Evolutionary conservation across 2,329 filamentous ascomycete species (phyloP).

Genomic region (Didymellaceae sp.): DNA sequence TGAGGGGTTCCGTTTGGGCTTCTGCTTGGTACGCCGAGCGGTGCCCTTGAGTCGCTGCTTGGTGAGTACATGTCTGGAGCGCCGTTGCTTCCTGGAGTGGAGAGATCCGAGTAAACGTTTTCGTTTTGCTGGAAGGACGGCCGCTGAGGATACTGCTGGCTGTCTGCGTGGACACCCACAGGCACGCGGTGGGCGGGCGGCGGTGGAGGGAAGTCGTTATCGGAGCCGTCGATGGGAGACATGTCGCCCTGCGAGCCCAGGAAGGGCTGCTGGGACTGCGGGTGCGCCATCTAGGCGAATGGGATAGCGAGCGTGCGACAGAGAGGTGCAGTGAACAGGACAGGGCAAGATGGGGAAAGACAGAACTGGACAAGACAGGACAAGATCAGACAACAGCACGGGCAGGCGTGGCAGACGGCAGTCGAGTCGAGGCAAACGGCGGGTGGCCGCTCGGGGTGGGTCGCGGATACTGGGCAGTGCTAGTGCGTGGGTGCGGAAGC

Average conservation of each 20-base stretch:
- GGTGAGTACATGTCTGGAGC: too few species aligned
- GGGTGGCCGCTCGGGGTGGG: conserved; percentile 11
- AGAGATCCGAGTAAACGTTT: conserved; percentile 45
- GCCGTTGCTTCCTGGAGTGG: conserved; percentile 54
- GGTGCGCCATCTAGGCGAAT: conserved; percentile 4
- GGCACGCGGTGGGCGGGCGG: conserved; percentile 44
- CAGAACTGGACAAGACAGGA: too few species aligned
- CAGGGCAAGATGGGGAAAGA: too few species aligned
- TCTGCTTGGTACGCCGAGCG: conserved; percentile 44
- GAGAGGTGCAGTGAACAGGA: too few species aligned
- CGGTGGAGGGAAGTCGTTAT: conserved; percentile 40
- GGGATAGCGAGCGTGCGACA: not conserved
- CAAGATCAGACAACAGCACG: too few species aligned
- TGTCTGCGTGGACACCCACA: conserved; percentile 35
- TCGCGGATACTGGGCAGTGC: not conserved
- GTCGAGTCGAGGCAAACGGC: conserved; percentile 5
- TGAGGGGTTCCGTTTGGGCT: conserved; percentile 34
- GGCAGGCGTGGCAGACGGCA: not conserved
- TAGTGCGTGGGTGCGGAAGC: not conserved
- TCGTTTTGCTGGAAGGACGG: conserved; percentile 32
- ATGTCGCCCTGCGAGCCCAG: conserved; percentile 27
- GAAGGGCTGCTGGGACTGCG: conserved; percentile 23
- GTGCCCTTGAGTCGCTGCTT: conserved; percentile 61
- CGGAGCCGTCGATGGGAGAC: conserved; percentile 30
- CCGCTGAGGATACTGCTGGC: conserved; percentile 24